Evolutionary conservation across 805 yeast species (phyloP), one percentile per base, ranked within the genome.

Genomic region (Maudiozyma serrabonitensis): DNA sequence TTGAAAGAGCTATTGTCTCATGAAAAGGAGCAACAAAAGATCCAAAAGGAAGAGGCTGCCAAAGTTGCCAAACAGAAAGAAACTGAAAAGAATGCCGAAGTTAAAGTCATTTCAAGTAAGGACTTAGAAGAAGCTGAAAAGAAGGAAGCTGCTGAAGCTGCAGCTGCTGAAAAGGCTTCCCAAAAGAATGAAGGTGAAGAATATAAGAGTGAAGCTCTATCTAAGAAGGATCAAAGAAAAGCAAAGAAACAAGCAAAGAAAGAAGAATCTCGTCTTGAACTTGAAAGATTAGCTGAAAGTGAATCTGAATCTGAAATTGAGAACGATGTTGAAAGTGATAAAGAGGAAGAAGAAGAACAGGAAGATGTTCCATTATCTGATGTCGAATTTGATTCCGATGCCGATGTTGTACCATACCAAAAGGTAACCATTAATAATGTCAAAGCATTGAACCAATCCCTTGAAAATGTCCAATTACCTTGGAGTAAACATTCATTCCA

Each of bases 341-440:
- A 68, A 3, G 78, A 75, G 39, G 82, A 75, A 43, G 82, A 76
- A 31, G 85, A 78, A 41, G 91, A 82, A 7, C 87, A 80, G 49
- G 90, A 84, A 56, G 97, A 89, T 57, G 76, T 90, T 43, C 85
- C 96, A 19, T 76, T 88, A 47, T 86, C 95, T 0, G 97, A 89
- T 48, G 97, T 84, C 25, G 97, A 91, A 61, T 70, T 87, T 41
- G 97, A 89, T 61, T 87, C 93, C 1, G 97, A 90, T 64, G 95
- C 95, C 16, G 99, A 93, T 66, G 80, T 90, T 43, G 89, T 91
- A 37, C 97, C 98, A 45, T 81, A 84, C 69, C 88, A 93, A 50
- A 90, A 90, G 66, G 75, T 88, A 46, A 90, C 96, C 12, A 74
- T 91, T 54, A 89, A 93, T 69, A 91, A 93, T 70, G 74, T 73